Base-by-base conservation (phyloP, 768 basidiomycete species). In the Artomyces pyxidatus region DNA sequence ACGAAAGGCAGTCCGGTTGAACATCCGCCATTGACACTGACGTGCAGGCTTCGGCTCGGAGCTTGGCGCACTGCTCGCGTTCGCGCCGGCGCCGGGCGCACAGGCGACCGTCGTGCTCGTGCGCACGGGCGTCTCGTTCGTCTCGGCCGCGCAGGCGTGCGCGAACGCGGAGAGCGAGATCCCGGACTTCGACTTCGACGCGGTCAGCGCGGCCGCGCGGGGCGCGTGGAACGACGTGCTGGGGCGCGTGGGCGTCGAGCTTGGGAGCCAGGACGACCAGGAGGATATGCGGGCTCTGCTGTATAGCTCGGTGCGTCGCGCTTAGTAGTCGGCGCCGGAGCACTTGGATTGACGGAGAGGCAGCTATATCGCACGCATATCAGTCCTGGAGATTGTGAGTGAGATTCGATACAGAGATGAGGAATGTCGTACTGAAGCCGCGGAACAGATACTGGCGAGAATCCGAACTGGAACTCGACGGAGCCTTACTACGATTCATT, bases 401-500 rank as follows among this genome's bases (percentile, higher is more conserved):
- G 3, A 14, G 6, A 28, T 37, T 23, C n/a, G 5, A 40, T n/a
- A n/a, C n/a, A n/a, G n/a, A n/a, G n/a, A n/a, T n/a, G n/a, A n/a
- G n/a, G n/a, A n/a, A n/a, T n/a, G n/a, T n/a, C n/a, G n/a, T n/a
- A n/a, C 22, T 21, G 19, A 8, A 43, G 6, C 16, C 43, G 11
- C 8, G 29, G 11, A 22, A 27, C 47, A 81, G 80, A 82, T 56
- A 77, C 76, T 4, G 80, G 76, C 21, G 81, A 84, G 61, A 82
- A 82, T 51, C 77, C 80, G 0, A 71, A 69, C 42, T 83, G 80
- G 81, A 71, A 73, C 42, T 83, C 81, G 0, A 71, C 70, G 0
- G 81, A 82, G 53, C 81, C 81, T 1, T 84, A 84, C 52, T 83
- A 71, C 48, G 81, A 84, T 59, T 80, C 80, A 0, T 71, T 81